Percentiles rank a stretch among this genome's conserved stretches.
Evolutionary conservation across 78 protist species (phyloP).

Genomic region (Trichosphaerium sp.): DNA sequence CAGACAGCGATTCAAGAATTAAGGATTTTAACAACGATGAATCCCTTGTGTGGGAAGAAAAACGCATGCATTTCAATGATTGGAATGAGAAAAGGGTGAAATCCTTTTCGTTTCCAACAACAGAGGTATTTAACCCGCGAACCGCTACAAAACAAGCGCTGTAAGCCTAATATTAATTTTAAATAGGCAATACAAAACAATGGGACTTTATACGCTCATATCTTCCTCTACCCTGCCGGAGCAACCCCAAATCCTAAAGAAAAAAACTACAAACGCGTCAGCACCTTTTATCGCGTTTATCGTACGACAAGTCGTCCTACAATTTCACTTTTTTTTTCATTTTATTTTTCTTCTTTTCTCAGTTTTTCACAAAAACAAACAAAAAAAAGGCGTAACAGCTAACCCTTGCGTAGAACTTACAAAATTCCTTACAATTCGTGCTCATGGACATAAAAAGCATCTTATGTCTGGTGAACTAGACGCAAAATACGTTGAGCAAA

Average conservation of each 20-base stretch:
- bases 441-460: not conserved
- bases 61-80: not conserved
- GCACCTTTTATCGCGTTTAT: not conserved
- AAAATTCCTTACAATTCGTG: too few species aligned
- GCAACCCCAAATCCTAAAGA: not conserved
- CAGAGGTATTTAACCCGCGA: not conserved
- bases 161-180: not conserved
- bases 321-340: too few species aligned
- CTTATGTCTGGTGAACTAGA: not conserved
- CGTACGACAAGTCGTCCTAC: not conserved
- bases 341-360: not conserved
- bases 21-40: not conserved
- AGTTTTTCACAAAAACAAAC: not conserved
- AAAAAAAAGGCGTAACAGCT: not conserved
- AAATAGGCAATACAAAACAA: constrained; percentile 23
- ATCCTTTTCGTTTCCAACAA: not conserved
- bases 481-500: constrained; percentile 18
- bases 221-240: not conserved
- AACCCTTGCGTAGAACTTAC: too few species aligned
- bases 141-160: not conserved
- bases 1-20: not conserved
- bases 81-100: not conserved
- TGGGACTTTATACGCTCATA: constrained; percentile 48
- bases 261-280: not conserved
- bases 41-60: not conserved